Percentiles rank a stretch among this genome's conserved stretches.
These are phyloP conservation scores for Fusarium duplospermum DNA, from an alignment of 2,329 filamentous ascomycete genomes.

Conservation along the genomic window DNA sequence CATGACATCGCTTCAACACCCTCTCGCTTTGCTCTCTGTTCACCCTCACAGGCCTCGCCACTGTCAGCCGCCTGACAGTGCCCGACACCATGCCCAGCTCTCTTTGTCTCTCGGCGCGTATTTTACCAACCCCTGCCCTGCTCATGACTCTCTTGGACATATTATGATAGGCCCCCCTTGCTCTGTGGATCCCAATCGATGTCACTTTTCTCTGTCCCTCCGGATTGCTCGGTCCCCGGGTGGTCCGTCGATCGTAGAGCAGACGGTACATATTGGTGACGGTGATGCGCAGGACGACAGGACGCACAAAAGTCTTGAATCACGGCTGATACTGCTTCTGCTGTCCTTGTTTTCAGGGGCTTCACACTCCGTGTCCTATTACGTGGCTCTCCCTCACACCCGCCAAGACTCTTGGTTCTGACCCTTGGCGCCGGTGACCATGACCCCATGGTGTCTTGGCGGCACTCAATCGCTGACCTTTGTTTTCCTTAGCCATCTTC, in stretches of 20 bases:
- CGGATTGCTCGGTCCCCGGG: neutral
- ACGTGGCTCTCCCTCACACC: conserved; percentile 24
- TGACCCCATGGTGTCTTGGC: conserved; percentile 31
- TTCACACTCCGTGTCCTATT: conserved; percentile 8
- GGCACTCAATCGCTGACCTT: neutral
- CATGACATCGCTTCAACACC: neutral
- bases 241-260: neutral
- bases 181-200: neutral
- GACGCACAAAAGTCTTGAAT: neutral
- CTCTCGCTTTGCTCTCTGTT: neutral
- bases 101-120: conserved; percentile 2
- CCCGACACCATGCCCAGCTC: neutral
- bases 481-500: neutral
- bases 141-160: neutral
- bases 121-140: neutral
- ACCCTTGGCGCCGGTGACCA: conserved; percentile 11
- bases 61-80: neutral
- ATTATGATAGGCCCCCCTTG: neutral
- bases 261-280: neutral
- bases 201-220: neutral
- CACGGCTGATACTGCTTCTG: neutral
- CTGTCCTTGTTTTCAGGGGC: neutral
- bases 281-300: neutral
- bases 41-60: neutral
- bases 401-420: conserved; percentile 29